These are phyloP conservation scores for Stygiomarasmius scandens DNA, from an alignment of 1,284 basidiomycete genomes.

Conservation along the genomic window DNA sequence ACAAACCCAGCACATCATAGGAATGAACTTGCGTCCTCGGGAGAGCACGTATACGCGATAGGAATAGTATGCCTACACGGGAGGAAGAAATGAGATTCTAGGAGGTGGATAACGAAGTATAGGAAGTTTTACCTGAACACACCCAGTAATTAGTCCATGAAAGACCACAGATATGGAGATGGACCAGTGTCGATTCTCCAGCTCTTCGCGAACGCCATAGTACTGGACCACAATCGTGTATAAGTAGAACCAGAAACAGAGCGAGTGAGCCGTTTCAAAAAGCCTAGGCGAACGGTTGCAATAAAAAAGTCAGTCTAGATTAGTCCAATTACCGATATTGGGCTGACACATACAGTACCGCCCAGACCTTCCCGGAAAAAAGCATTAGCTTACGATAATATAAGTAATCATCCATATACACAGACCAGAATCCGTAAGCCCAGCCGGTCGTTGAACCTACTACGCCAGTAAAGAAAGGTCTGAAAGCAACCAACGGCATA, in stretches of 20 bases:
- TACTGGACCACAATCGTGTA: neutral
- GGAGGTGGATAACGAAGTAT: neutral
- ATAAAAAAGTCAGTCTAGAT: no score
- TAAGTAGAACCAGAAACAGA: constrained; percentile 1
- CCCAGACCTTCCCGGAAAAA: no score
- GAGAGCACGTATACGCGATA: constrained; percentile 1
- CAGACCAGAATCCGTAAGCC: no score
- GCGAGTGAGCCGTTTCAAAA: neutral
- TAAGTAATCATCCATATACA: no score
- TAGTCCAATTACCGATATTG: no score
- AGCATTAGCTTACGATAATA: no score
- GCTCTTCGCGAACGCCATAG: neutral
- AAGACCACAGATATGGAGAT: neutral
- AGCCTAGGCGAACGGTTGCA: neutral
- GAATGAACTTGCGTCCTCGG: neutral
- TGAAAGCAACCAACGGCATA: constrained; percentile 2
- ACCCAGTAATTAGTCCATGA: constrained; percentile 1
- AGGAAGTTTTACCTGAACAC: neutral
- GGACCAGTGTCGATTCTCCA: constrained; percentile 1
- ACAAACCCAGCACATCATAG: neutral
- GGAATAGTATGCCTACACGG: neutral
- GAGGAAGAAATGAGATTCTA: neutral
- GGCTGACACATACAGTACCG: no score
- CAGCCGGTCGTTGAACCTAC: neutral
- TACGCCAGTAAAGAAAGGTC: constrained; percentile 1